Conservation (phyloP, 2,329 filamentous ascomycete species). For the Zymoseptoria pseudotritici region DNA sequence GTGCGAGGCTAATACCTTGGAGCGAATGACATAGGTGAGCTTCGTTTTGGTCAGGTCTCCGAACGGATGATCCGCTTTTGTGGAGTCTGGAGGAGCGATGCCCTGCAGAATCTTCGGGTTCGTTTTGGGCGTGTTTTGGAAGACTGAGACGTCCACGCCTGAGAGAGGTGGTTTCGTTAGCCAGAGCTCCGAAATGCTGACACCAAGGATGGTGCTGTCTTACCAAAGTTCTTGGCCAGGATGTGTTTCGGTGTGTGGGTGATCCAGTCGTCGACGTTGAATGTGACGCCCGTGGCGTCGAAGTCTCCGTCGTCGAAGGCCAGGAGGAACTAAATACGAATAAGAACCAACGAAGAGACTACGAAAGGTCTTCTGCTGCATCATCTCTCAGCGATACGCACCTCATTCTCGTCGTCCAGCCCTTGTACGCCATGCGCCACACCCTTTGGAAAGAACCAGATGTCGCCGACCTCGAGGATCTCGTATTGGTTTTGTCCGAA, state of each 20-base stretch:
- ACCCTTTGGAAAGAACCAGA: slow-evolving; percentile 34
- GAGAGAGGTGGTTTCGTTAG: background rate
- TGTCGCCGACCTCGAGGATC: slow-evolving; percentile 36
- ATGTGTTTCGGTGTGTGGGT: slow-evolving; percentile 57
- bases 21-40: slow-evolving; percentile 47
- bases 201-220: background rate
- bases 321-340: slow-evolving; percentile 39
- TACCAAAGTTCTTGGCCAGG: slow-evolving; percentile 58
- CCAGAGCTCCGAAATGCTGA: background rate
- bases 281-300: slow-evolving; percentile 53
- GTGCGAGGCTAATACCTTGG: slow-evolving; percentile 31
- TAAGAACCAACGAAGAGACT: background rate
- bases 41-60: slow-evolving; percentile 47
- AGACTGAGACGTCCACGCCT: slow-evolving; percentile 49
- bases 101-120: slow-evolving; percentile 52
- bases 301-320: slow-evolving; percentile 44
- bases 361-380: background rate
- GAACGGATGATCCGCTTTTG: slow-evolving; percentile 42
- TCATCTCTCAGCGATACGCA: background rate
- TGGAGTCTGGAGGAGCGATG: slow-evolving; percentile 46
- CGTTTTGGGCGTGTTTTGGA: slow-evolving; percentile 49
- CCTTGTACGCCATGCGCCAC: slow-evolving; percentile 57
- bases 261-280: slow-evolving; percentile 61
- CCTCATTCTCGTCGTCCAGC: slow-evolving; percentile 57
- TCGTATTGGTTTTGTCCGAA: slow-evolving; percentile 44